Evolutionary conservation across 1,284 basidiomycete genomes (phyloP), one percentile per base, ranked within the genome.

Genomic region (Takashimella tepidaria): DNA sequence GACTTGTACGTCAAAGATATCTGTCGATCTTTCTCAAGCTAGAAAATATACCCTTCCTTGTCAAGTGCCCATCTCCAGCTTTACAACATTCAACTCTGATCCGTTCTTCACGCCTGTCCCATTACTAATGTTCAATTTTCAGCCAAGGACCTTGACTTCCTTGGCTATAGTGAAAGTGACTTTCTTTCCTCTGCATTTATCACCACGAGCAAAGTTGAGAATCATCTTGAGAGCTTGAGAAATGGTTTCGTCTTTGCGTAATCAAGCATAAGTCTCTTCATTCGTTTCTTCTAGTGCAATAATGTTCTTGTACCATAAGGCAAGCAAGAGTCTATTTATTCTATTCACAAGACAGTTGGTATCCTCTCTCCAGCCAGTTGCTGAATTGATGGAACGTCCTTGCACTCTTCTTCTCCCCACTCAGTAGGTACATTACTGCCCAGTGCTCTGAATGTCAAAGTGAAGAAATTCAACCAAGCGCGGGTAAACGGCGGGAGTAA

Each of bases 241-340:
- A 50, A 60, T 57, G 0, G 58, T 61, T 12, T 58, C 54, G 21
- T 60, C 57, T 11, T 65, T 54, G 51, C 75, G 73, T 49, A 67
- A 57, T 58, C 68, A 78, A 37, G 69, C 59, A 56, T 74, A 67
- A 45, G 67, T 62, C 41, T 67, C 31, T 25, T 72, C 66, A 56
- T 74, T 63, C 3, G 57, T 45, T 43, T 59, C 58, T 37, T 75
- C 71, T 27, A 71, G 42, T 16, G 70, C n/a, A n/a, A n/a, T n/a
- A n/a, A n/a, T n/a, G n/a, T n/a, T n/a, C n/a, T n/a, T n/a, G n/a
- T n/a, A n/a, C n/a, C n/a, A n/a, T n/a, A n/a, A n/a, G n/a, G n/a
- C n/a, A n/a, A n/a, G n/a, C n/a, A n/a, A n/a, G n/a, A n/a, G n/a
- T n/a, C n/a, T n/a, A n/a, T n/a, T n/a, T n/a, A n/a, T n/a, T n/a